Evolutionary conservation across 2,329 filamentous ascomycete species (phyloP).

Genomic region (Aspergillus sojae): DNA sequence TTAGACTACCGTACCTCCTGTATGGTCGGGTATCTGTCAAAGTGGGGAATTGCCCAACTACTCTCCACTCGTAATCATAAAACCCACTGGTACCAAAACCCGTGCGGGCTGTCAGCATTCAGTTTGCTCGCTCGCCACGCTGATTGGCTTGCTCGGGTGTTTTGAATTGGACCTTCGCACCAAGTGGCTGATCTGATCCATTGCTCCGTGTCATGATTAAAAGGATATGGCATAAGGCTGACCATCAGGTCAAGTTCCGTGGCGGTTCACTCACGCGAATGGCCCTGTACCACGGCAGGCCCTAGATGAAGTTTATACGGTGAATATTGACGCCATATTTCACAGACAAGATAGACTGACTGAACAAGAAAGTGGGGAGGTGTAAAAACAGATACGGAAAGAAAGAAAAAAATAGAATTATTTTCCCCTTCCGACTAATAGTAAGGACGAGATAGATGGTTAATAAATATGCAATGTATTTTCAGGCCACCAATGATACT

Average conservation of each 20-base stretch:
- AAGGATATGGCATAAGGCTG: constrained; percentile 4
- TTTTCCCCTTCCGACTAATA: neutral
- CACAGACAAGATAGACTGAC: neutral
- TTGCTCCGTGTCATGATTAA: neutral
- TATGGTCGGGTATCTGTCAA: neutral
- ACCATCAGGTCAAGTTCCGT: neutral
- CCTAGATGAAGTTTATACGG: neutral
- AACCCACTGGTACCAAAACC: neutral
- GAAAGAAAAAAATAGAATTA: neutral
- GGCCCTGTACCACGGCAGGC: neutral
- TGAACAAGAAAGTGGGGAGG: neutral
- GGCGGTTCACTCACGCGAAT: neutral
- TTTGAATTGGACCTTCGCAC: neutral
- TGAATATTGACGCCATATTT: neutral
- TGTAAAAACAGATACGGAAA: neutral
- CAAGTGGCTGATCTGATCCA: neutral
- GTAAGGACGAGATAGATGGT: neutral
- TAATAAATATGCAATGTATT: neutral
- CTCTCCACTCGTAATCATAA: neutral
- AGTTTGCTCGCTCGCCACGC: constrained; percentile 7
- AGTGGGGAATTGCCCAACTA: neutral
- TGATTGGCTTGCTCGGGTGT: constrained; percentile 4
- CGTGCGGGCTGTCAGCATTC: constrained; percentile 19
- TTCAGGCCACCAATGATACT: neutral
- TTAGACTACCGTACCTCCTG: neutral